These are phyloP conservation scores for Taiwanofungus camphoratus DNA, from an alignment of 1,284 basidiomycete genomes.

Conservation along the genomic window DNA sequence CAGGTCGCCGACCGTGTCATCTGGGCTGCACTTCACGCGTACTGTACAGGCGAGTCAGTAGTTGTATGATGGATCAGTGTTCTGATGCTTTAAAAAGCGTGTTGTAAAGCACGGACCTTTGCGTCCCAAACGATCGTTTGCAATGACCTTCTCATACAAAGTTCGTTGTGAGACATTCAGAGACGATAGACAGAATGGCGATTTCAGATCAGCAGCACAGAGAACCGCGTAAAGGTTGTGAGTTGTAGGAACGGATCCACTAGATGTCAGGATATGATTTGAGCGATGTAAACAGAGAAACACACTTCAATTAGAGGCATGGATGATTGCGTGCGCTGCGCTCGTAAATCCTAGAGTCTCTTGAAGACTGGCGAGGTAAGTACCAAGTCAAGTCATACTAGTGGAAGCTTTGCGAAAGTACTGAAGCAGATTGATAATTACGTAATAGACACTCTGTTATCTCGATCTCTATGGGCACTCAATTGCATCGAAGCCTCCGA, in stretches of 20 bases:
- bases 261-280: background rate
- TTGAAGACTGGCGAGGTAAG: too few species aligned
- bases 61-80: conserved; percentile 4
- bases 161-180: too few species aligned
- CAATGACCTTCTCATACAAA: conserved; percentile 74
- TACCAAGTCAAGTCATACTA: too few species aligned
- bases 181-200: background rate
- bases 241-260: background rate
- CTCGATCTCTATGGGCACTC: too few species aligned
- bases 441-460: too few species aligned
- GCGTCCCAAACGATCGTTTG: conserved; percentile 93
- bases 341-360: too few species aligned
- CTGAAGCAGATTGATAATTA: too few species aligned
- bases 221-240: background rate
- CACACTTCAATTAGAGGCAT: conserved; percentile 13
- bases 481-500: too few species aligned
- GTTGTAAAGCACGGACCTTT: conserved; percentile 59
- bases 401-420: too few species aligned
- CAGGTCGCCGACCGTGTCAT: conserved; percentile 95
- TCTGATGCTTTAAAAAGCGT: background rate
- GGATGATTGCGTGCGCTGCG: too few species aligned
- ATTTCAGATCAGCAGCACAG: background rate
- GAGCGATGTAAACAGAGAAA: background rate
- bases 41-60: conserved; percentile 42
- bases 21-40: conserved; percentile 87